phyloP scores from a whole-genome alignment of 805 yeast genomes.

The Kurtzmaniella cleridarum region DNA sequence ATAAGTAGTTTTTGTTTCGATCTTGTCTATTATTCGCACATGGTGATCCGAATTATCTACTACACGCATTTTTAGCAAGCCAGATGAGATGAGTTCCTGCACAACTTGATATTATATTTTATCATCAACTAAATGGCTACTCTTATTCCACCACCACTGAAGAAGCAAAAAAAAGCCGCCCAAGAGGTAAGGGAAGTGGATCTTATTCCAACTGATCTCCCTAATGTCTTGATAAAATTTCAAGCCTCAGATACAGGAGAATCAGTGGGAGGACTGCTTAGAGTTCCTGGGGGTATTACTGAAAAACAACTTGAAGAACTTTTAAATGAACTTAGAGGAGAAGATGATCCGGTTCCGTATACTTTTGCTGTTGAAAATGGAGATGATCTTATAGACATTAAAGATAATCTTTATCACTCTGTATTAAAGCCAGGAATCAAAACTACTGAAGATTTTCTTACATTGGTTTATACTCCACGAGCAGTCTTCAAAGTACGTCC shows the following conservation, averaged over 20 bases:
- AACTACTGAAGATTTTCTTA: conserved; percentile 89
- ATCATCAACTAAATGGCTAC: conserved; percentile 67
- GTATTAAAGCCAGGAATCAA: conserved; percentile 81
- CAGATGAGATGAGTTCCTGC: conserved; percentile 1
- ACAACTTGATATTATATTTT: background rate
- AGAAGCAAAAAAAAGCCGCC: conserved; percentile 78
- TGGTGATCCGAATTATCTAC: too few species aligned
- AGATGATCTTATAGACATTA: conserved; percentile 54
- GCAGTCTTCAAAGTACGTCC: conserved; percentile 92
- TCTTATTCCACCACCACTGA: conserved; percentile 86
- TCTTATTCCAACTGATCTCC: conserved; percentile 69
- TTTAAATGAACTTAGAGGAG: conserved; percentile 70
- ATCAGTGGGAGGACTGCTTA: conserved; percentile 70
- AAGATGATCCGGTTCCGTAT: conserved; percentile 87
- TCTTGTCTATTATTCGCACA: too few species aligned
- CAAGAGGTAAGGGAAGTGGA: conserved; percentile 76
- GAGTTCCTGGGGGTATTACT: conserved; percentile 87
- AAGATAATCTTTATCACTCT: conserved; percentile 70
- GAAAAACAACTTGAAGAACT: conserved; percentile 86
- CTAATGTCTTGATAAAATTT: conserved; percentile 81
- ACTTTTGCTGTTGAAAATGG: conserved; percentile 64
- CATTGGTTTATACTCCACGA: conserved; percentile 87
- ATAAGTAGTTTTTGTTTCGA: too few species aligned
- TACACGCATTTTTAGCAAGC: too few species aligned
- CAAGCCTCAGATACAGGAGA: conserved; percentile 94